phyloP scores from a whole-genome alignment of 805 yeast species.

The Maudiozyma bulderi region DNA sequence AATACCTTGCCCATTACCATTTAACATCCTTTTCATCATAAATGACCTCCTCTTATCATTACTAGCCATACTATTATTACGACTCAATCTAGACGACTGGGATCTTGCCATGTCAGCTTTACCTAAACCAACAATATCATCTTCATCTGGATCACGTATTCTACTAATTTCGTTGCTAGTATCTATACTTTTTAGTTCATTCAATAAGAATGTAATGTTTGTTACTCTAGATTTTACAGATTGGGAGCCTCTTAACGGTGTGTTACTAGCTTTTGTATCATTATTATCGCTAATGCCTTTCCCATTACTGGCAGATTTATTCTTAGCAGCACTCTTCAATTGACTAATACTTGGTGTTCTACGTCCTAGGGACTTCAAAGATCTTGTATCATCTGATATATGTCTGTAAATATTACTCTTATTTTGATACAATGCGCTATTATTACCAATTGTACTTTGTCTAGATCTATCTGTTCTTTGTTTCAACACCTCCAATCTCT shows the following conservation, averaged over 20 bases:
- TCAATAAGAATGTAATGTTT: slow-evolving; percentile 28
- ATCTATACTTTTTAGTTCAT: slow-evolving; percentile 21
- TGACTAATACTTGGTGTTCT: slow-evolving; percentile 23
- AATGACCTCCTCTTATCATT: slow-evolving; percentile 11
- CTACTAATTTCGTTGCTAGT: slow-evolving; percentile 15
- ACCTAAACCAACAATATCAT: slow-evolving; percentile 26
- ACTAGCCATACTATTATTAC: not conserved
- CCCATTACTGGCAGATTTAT: slow-evolving; percentile 3
- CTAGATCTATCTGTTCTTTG: not conserved
- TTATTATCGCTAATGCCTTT: not conserved
- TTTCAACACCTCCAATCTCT: not conserved
- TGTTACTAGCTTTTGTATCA: not conserved
- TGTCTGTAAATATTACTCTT: slow-evolving; percentile 10
- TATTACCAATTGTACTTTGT: not conserved
- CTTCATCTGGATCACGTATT: slow-evolving; percentile 29
- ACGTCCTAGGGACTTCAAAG: slow-evolving; percentile 13
- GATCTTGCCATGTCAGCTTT: slow-evolving; percentile 25
- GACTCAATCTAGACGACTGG: slow-evolving; percentile 14
- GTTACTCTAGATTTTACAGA: slow-evolving; percentile 30
- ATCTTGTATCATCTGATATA: slow-evolving; percentile 13
- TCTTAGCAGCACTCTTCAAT: slow-evolving; percentile 17
- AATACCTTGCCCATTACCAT: not conserved
- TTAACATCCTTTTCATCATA: not conserved
- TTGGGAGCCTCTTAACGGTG: slow-evolving; percentile 23
- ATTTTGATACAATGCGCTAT: not conserved